phyloP scores from a whole-genome alignment of 768 basidiomycete species.

The Tulasnella sp. region DNA sequence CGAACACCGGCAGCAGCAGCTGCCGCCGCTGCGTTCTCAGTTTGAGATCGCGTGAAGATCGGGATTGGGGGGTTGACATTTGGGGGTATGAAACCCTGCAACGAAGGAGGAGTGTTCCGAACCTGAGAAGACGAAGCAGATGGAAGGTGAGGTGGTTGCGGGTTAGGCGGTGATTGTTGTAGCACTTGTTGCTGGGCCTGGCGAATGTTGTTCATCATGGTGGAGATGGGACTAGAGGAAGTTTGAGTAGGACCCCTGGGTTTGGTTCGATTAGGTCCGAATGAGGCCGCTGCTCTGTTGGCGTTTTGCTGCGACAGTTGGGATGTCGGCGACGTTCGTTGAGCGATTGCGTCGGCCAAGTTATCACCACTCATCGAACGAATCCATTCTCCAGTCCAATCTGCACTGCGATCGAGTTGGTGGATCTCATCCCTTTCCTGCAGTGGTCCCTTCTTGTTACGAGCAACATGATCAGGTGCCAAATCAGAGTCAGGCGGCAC shows the following conservation, averaged over 20 bases:
- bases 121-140: not conserved
- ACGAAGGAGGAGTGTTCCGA: slow-evolving; percentile 5
- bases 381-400: slow-evolving; percentile 1
- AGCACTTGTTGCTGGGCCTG: not conserved
- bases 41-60: slow-evolving; percentile 1
- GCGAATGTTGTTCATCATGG: slow-evolving; percentile 3
- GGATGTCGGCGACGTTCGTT: slow-evolving; percentile 2
- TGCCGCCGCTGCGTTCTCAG: slow-evolving; percentile 5
- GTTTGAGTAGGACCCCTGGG: slow-evolving; percentile 4
- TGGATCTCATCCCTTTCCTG: slow-evolving; percentile 7
- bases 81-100: slow-evolving; percentile 10
- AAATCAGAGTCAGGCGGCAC: not conserved
- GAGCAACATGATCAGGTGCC: not conserved
- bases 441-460: not conserved
- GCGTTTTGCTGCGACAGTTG: slow-evolving; percentile 2
- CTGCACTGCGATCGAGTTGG: not conserved
- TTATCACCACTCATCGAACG: not conserved
- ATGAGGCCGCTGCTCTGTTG: not conserved
- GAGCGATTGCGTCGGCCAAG: slow-evolving; percentile 7
- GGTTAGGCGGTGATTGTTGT: not conserved
- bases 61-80: slow-evolving; percentile 6
- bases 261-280: not conserved
- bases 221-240: slow-evolving; percentile 8
- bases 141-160: not conserved
- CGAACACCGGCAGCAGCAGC: slow-evolving; percentile 10